A percentile compares a stretch with the other conserved stretches of the same genome.
Evolutionary conservation across 208 protist genomes (phyloP).

Genomic region (Hexamita inflata): DNA sequence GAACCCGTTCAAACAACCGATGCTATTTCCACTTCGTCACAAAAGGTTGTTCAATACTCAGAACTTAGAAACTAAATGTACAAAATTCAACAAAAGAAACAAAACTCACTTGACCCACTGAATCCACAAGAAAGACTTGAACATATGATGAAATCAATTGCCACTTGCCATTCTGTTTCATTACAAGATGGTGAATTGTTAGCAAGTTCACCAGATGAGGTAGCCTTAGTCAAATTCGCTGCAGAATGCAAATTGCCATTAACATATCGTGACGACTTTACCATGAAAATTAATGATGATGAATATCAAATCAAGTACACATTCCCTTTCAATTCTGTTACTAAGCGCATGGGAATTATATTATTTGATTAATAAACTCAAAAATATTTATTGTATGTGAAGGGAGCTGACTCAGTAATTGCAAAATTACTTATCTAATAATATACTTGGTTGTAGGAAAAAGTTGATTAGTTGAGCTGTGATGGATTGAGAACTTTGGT

Average conservation of each 20-base stretch:
- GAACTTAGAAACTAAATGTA: no score
- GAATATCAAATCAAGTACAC: conserved; percentile 73
- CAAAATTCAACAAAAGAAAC: no score
- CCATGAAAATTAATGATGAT: conserved; percentile 42
- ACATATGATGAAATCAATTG: no score
- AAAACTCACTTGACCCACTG: no score
- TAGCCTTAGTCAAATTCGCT: conserved; percentile 77
- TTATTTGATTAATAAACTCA: conserved; percentile 52
- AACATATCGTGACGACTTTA: conserved; percentile 29
- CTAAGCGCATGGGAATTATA: conserved; percentile 92
- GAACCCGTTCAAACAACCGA: no score
- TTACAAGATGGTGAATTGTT: no score
- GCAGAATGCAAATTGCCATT: conserved; percentile 45
- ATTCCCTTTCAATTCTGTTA: conserved; percentile 89
- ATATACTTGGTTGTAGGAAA: background rate
- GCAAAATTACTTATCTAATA: conserved; percentile 59
- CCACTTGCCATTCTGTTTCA: no score
- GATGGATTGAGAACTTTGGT: background rate
- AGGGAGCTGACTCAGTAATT: conserved; percentile 81
- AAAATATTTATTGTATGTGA: conserved; percentile 73
- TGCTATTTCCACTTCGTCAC: no score
- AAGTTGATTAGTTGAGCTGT: background rate
- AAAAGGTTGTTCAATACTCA: no score
- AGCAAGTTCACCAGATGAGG: conserved; percentile 70
- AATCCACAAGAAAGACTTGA: no score